Evolutionary conservation across 2,329 filamentous ascomycete species (phyloP).

Genomic region (Pseudofabraea citricarpa): DNA sequence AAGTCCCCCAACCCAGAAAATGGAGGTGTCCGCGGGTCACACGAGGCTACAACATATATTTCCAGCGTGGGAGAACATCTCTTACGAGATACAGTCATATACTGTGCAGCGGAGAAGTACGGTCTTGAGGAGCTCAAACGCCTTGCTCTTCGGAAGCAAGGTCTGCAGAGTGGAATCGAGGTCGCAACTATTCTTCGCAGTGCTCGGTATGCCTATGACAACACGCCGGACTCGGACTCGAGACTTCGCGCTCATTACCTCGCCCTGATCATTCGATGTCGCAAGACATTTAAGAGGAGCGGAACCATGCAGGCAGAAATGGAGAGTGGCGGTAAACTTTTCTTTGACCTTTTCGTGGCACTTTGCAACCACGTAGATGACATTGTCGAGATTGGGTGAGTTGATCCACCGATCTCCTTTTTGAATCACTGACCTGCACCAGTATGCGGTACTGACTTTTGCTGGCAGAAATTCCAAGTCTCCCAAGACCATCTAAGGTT

Average conservation of each 20-base stretch:
- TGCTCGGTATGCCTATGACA: conserved; percentile 90
- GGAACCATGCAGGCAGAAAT: conserved; percentile 99
- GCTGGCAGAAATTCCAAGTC: conserved; percentile 42
- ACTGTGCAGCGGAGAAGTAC: conserved; percentile 88
- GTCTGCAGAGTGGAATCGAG: conserved; percentile 83
- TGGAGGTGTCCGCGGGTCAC: conserved; percentile 54
- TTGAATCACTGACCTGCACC: conserved; percentile 16
- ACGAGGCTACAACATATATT: conserved; percentile 75
- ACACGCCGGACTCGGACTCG: conserved; percentile 90
- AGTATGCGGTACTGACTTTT: conserved; percentile 14
- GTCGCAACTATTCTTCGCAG: conserved; percentile 87
- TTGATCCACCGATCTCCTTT: conserved; percentile 9
- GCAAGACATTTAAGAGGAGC: conserved; percentile 96
- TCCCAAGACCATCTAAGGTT: conserved; percentile 46
- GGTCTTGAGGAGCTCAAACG: conserved; percentile 89
- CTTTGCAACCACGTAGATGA: conserved; percentile 99
- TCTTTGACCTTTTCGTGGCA: conserved; percentile 97
- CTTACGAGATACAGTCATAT: conserved; percentile 89
- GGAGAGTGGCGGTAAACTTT: conserved; percentile 87
- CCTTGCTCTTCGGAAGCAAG: conserved; percentile 89
- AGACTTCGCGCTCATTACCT: conserved; percentile 94
- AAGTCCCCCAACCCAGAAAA: conserved; percentile 49
- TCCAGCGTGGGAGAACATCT: conserved; percentile 69
- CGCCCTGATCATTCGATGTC: conserved; percentile 93
- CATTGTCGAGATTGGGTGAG: conserved; percentile 71